phyloP scores from a whole-genome alignment of 148 eudicot genomes.

The Fagopyrum tataricum region DNA sequence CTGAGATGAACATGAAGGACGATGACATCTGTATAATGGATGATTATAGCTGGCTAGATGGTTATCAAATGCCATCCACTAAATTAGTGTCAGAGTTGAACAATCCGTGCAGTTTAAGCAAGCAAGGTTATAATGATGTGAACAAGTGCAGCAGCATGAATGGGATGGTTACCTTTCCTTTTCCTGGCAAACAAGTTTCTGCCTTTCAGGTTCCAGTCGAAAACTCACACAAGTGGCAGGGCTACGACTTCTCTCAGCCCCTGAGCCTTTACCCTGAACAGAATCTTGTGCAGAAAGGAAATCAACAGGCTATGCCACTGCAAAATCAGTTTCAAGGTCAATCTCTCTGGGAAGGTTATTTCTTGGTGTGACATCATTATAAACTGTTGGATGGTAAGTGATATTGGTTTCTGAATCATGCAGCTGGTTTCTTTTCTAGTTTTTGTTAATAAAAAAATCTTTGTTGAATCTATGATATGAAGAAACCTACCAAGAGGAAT shows the following conservation, averaged over 20 bases:
- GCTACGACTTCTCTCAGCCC: conserved; percentile 40
- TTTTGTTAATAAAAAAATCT: not conserved
- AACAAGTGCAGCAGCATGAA: conserved; percentile 38
- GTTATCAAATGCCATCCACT: conserved; percentile 51
- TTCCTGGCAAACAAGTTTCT: conserved; percentile 87
- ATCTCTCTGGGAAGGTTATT: conserved; percentile 68
- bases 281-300: conserved; percentile 34
- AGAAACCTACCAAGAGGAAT: conserved; percentile 33
- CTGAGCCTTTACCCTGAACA: conserved; percentile 40
- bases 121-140: conserved; percentile 24
- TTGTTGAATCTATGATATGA: conserved; percentile 13
- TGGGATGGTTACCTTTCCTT: conserved; percentile 65
- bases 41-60: conserved; percentile 98
- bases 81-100: conserved; percentile 33
- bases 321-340: conserved; percentile 72
- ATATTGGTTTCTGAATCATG: conserved; percentile 5
- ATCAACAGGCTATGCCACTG: conserved; percentile 41
- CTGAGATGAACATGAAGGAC: conserved; percentile 32
- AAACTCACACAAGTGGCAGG: conserved; percentile 44
- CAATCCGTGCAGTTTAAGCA: conserved; percentile 32
- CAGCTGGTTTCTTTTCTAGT: not conserved
- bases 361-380: conserved; percentile 67
- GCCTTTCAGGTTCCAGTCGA: conserved; percentile 34
- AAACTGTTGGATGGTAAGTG: conserved; percentile 29
- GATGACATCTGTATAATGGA: conserved; percentile 41